Percentiles rank a stretch among this genome's conserved stretches.
phyloP scores from a whole-genome alignment of 1,139 yeast genomes.

The Taphrina deformans region DNA sequence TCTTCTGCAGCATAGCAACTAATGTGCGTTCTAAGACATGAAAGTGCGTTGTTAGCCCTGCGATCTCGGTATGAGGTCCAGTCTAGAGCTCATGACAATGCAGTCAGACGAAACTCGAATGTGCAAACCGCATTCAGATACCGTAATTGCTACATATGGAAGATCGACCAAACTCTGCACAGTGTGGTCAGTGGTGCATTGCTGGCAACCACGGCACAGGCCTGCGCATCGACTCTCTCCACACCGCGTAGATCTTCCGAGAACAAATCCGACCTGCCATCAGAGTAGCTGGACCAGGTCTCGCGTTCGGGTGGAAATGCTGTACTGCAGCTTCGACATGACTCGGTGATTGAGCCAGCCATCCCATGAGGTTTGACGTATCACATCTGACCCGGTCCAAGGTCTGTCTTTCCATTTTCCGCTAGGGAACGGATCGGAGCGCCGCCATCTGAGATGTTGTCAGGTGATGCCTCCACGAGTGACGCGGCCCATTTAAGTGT shows the following conservation, averaged over 20 bases:
- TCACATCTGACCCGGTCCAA: neutral
- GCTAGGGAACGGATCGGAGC: neutral
- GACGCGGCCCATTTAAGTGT: neutral
- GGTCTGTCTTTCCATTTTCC: neutral
- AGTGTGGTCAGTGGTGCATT: neutral
- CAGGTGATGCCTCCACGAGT: conserved; percentile 6
- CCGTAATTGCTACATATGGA: no score
- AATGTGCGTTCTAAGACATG: no score
- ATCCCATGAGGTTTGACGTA: neutral
- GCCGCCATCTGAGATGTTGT: neutral
- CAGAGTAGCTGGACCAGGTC: no score
- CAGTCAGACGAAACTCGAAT: no score
- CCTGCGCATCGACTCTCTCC: neutral
- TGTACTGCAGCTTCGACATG: neutral
- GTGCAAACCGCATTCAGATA: neutral
- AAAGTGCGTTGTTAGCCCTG: neutral
- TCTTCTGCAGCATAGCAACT: no score
- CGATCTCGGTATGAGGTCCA: no score
- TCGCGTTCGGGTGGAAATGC: no score
- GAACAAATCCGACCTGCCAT: no score
- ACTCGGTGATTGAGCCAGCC: neutral
- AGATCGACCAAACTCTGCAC: neutral
- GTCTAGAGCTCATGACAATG: neutral
- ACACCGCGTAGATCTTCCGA: neutral
- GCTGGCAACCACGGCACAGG: neutral